Evolutionary conservation across 352 stramenopile genomes (phyloP), one percentile per base, ranked within the genome.

Genomic region (Phytopythium litorale): DNA sequence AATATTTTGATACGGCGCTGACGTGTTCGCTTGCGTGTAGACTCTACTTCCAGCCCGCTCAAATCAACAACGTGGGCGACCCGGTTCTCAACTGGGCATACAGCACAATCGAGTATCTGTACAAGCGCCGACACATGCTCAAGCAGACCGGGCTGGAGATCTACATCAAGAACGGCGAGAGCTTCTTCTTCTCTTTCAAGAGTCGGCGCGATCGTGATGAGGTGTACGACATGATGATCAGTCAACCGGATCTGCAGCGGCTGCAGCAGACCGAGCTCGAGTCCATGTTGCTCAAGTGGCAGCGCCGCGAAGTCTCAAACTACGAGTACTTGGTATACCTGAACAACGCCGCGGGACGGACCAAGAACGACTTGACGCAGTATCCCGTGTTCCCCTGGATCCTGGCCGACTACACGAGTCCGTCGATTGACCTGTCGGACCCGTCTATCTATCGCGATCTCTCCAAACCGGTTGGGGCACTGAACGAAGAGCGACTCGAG

Each of bases 331-430:
- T 97, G 7, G 61, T 86, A 48, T 93, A 92, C 57, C 67, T 98
- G 28, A 98, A 98, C 73, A 94, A 92, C 51, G 71, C 87, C 38
- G 85, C 89, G 1, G 90, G 88, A 1, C 77, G 91, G 40, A 94
- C 84, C 32, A 81, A 87, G 58, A 97, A 97, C 55, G 91, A 98
- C 55, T 63, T 98, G 18, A 97, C 85, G 18, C 95, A 99, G 63
- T 99, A 99, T 73, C 96, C 96, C 1, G 94, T 99, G n/a, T 98
- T 99, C 75, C 97, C 97, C 28, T 99, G 97, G 97, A 80, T 99
- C 11, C 55, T 99, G 33, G 73, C 62, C 30, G 89, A 98, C 70
- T 99, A 99, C 69, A 62, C 73, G 21, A 92, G 74, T 43, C 21
- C 64, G 9, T 87, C 73, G 16, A 78, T 99, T 8, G 87, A 98